Evolutionary conservation across 2,329 filamentous ascomycete genomes (phyloP).

Genomic region (Ophiostoma populinum): DNA sequence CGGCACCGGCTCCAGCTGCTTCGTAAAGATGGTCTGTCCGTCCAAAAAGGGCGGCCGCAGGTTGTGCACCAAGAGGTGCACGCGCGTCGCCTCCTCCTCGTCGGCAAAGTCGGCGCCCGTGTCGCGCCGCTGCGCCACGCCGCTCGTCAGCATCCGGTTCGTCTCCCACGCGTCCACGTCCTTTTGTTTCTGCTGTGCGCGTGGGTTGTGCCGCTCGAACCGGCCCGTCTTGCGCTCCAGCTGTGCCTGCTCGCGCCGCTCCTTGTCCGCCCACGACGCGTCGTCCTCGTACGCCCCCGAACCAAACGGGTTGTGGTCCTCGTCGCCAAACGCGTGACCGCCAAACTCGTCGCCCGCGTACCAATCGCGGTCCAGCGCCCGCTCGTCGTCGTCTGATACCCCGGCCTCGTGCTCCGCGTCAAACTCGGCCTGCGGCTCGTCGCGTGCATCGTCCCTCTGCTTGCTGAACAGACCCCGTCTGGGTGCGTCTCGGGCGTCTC

Average conservation of each 20-base stretch:
- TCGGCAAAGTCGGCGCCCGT: conserved; percentile 70
- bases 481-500: no score
- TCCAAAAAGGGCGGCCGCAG: conserved; percentile 88
- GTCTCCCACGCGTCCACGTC: conserved; percentile 98
- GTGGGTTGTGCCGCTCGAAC: conserved; percentile 48
- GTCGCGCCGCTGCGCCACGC: conserved; percentile 78
- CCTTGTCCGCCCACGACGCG: conserved; percentile 50
- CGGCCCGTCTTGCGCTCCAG: conserved; percentile 65
- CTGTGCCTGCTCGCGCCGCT: conserved; percentile 55
- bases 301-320: conserved; percentile 83
- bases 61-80: conserved; percentile 87
- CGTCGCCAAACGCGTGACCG: conserved; percentile 76
- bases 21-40: conserved; percentile 89
- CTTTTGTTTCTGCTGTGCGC: conserved; percentile 70
- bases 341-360: conserved; percentile 72
- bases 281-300: conserved; percentile 56
- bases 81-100: conserved; percentile 74
- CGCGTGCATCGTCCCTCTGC: no score
- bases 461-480: no score
- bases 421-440: conserved; percentile 39
- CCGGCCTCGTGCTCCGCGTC: conserved; percentile 41
- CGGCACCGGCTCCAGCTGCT: conserved; percentile 86
- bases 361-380: conserved; percentile 78
- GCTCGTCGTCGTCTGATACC: conserved; percentile 49
- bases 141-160: conserved; percentile 93